Conservation (phyloP, 23 red algal species). For the Cyanidioschyzon merolae region DNA sequence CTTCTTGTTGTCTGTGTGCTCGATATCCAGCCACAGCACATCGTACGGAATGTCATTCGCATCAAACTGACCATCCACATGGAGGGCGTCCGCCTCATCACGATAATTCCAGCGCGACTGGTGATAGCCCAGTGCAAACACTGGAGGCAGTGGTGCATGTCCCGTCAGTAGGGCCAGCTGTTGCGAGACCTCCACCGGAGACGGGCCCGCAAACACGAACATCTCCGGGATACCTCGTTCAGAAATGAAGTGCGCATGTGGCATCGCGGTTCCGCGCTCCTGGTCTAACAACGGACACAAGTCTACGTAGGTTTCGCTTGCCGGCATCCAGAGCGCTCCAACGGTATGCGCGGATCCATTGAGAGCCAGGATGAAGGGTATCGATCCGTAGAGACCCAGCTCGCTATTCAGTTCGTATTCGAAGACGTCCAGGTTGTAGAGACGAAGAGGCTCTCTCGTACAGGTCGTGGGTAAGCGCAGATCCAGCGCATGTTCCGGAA, state of each 20-base stretch:
- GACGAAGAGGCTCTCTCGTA: constrained; percentile 46
- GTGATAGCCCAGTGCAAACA: constrained; percentile 87
- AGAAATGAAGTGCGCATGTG: constrained; percentile 44
- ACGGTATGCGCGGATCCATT: constrained; percentile 8
- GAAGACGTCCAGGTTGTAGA: constrained; percentile 97
- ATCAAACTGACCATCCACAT: constrained; percentile 63
- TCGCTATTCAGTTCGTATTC: constrained; percentile 82
- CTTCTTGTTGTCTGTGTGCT: constrained; percentile 92
- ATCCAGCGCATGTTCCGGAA: constrained; percentile 57
- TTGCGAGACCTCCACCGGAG: constrained; percentile 26
- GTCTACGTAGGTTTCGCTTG: constrained; percentile 80
- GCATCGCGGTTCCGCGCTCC: not conserved
- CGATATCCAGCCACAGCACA: constrained; percentile 96
- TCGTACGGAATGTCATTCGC: constrained; percentile 75
- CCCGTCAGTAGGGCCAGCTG: constrained; percentile 67
- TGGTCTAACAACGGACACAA: constrained; percentile 2
- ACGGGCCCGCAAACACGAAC: constrained; percentile 38
- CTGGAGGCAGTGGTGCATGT: constrained; percentile 53
- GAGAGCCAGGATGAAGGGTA: constrained; percentile 53
- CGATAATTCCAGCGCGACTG: constrained; percentile 94
- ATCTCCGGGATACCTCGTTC: constrained; percentile 76
- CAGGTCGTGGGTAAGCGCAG: constrained; percentile 49
- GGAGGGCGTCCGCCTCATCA: constrained; percentile 49
- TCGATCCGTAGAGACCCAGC: constrained; percentile 77
- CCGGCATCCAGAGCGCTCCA: constrained; percentile 68